Percentiles rank a stretch among this genome's conserved stretches.
Evolutionary conservation across 1,284 basidiomycete species (phyloP).

Genomic region (Leccinum griseonigrum): DNA sequence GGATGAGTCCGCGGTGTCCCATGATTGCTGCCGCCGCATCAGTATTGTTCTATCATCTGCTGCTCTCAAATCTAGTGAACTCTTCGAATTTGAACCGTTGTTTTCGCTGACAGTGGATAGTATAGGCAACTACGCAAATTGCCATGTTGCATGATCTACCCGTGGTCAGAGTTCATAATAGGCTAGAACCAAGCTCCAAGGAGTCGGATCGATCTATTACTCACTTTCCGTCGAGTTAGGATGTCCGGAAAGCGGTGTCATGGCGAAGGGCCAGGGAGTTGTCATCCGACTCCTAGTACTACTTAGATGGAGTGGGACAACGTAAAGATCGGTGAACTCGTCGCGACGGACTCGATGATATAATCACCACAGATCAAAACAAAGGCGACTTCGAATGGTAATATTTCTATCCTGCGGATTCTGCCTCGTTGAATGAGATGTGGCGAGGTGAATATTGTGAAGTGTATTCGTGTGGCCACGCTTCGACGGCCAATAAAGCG

Average conservation of each 20-base stretch:
- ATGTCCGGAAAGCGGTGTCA: neutral
- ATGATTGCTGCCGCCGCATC: neutral
- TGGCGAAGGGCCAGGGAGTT: no score
- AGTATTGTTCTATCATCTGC: neutral
- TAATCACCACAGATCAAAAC: no score
- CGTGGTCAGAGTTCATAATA: neutral
- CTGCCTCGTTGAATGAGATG: no score
- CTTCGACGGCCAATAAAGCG: no score
- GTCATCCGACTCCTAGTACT: neutral
- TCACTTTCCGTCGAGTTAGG: neutral
- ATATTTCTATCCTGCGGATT: no score
- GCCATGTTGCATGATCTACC: neutral
- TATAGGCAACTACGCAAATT: neutral
- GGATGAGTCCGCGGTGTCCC: neutral
- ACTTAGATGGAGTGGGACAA: no score
- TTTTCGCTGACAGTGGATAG: neutral
- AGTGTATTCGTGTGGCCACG: no score
- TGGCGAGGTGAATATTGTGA: no score
- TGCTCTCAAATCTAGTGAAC: neutral
- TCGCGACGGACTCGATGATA: no score
- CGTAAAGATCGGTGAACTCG: no score
- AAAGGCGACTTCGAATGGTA: no score
- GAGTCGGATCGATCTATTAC: neutral
- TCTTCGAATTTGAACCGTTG: neutral
- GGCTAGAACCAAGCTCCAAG: neutral